Percentiles rank a stretch among this genome's conserved stretches.
Conservation (phyloP, 805 yeast species). For the Lipomyces yamadae region DNA sequence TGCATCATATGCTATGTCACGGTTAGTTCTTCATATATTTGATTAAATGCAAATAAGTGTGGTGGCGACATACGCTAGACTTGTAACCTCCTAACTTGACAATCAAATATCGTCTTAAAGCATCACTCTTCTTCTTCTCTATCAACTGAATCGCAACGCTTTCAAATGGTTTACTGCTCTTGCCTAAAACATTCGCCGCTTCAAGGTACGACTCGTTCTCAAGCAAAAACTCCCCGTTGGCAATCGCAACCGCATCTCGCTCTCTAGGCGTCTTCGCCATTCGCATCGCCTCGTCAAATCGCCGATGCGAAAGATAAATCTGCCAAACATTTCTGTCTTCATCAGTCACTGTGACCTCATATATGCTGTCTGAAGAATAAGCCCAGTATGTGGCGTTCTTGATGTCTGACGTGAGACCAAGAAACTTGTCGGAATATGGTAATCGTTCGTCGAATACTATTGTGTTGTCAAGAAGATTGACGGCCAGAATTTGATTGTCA, state of each 20-base stretch:
- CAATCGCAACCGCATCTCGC: slow-evolving; percentile 56
- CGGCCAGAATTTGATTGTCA: slow-evolving; percentile 51
- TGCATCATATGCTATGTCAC: slow-evolving; percentile 48
- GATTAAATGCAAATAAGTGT: background rate
- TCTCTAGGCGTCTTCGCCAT: slow-evolving; percentile 50
- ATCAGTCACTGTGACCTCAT: slow-evolving; percentile 70
- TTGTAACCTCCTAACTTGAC: slow-evolving; percentile 48
- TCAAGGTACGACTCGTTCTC: slow-evolving; percentile 40
- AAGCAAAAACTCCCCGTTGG: slow-evolving; percentile 59
- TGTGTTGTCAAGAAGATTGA: slow-evolving; percentile 59
- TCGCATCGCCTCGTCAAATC: slow-evolving; percentile 69
- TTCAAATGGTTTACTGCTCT: slow-evolving; percentile 70
- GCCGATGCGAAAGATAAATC: slow-evolving; percentile 54
- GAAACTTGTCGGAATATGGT: slow-evolving; percentile 47
- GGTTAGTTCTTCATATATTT: background rate
- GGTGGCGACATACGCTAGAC: slow-evolving; percentile 21
- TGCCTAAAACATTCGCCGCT: slow-evolving; percentile 63
- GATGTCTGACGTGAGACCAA: slow-evolving; percentile 59
- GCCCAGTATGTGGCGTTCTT: slow-evolving; percentile 73
- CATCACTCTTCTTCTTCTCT: slow-evolving; percentile 50
- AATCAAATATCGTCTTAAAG: slow-evolving; percentile 55
- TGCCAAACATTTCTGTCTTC: slow-evolving; percentile 81
- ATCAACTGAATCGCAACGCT: slow-evolving; percentile 63
- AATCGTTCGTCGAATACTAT: slow-evolving; percentile 53
- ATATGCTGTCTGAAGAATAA: slow-evolving; percentile 62